These are phyloP conservation scores for Termitomyces sp. DNA, from an alignment of 768 basidiomycete genomes.

Conservation along the genomic window DNA sequence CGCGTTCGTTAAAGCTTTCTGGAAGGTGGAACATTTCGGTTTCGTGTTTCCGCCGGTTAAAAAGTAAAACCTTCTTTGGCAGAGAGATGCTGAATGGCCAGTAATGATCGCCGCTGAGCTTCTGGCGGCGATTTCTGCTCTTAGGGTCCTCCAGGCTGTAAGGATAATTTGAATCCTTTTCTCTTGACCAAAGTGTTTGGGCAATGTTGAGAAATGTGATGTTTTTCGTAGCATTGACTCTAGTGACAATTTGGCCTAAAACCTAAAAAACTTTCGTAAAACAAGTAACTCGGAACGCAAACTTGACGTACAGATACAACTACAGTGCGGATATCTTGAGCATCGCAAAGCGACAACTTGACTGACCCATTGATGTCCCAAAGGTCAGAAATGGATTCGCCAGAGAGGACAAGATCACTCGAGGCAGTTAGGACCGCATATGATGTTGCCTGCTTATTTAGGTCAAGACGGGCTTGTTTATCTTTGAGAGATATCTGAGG, in stretches of 20 bases:
- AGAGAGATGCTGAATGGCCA: constrained; percentile 37
- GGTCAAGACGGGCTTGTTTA: neutral
- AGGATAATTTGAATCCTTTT: constrained; percentile 22
- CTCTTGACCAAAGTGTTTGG: constrained; percentile 32
- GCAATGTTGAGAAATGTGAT: constrained; percentile 29
- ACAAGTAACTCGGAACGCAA: neutral
- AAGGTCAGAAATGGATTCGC: constrained; percentile 23
- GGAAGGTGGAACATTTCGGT: constrained; percentile 26
- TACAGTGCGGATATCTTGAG: constrained; percentile 43
- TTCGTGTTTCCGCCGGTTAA: constrained; percentile 11
- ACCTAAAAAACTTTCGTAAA: constrained; percentile 18
- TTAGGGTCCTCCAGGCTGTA: neutral
- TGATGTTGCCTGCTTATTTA: constrained; percentile 25
- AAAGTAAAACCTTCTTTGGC: constrained; percentile 27
- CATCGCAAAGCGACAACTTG: constrained; percentile 26
- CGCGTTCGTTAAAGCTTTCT: constrained; percentile 33
- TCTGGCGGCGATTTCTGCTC: constrained; percentile 18
- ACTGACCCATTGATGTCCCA: constrained; percentile 23
- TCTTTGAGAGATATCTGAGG: neutral
- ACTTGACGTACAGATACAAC: constrained; percentile 37
- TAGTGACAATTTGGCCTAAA: constrained; percentile 32
- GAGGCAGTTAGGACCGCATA: constrained; percentile 44
- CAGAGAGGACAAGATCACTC: constrained; percentile 35
- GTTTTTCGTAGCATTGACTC: constrained; percentile 27
- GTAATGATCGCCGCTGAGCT: constrained; percentile 26